Base-by-base conservation (phyloP, 2,329 filamentous ascomycete genomes). In the Tolypocladium album region DNA sequence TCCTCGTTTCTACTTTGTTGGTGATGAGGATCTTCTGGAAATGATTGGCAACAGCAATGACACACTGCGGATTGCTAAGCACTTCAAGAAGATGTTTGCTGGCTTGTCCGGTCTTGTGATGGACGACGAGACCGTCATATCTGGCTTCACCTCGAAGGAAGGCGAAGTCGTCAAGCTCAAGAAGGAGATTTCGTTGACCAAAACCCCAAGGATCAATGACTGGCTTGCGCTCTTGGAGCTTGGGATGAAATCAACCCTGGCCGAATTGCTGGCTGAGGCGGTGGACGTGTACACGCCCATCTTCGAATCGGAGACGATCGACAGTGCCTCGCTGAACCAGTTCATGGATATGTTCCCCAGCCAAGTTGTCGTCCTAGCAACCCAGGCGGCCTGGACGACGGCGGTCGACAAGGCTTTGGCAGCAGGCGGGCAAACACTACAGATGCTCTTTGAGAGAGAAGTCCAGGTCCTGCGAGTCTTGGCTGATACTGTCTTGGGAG, bases 51-150 rank as follows among this genome's bases (percentile, higher is more conserved):
- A 99, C 74, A 97, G 93, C 77, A 97, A 97, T 69, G 94, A 99
- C 70, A 96, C 93, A 12, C 78, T 94, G 62, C 92, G 94, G 59
- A 95, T 99, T 66, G 91, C 94, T 47, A 99, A 99, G 74, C 95
- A 99, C 78, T 92, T 99, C 79, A 93, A 96, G 74, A 99, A 99
- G 80, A 99, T 99, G 94, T 99, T 99, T 79, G 94, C 95, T 64
- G 94, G 94, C 63, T 81, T 99, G 56, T 93, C 88, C 5, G 94
- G 94, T 4, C 82, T 99, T 42, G 80, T 92, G 50, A 93, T 97
- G 79, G 91, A 96, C 65, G 92, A 97, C 59, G 90, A 97, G 67
- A 85, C 87, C 34, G 86, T 90, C 63, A 97, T 99, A 64, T 88
- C 88, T 34, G 93, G 92, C 8, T 93, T 97, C 68, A 94, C 89